Conservation (phyloP, 1,284 basidiomycete genomes). For the Sanghuangporus baumii region DNA sequence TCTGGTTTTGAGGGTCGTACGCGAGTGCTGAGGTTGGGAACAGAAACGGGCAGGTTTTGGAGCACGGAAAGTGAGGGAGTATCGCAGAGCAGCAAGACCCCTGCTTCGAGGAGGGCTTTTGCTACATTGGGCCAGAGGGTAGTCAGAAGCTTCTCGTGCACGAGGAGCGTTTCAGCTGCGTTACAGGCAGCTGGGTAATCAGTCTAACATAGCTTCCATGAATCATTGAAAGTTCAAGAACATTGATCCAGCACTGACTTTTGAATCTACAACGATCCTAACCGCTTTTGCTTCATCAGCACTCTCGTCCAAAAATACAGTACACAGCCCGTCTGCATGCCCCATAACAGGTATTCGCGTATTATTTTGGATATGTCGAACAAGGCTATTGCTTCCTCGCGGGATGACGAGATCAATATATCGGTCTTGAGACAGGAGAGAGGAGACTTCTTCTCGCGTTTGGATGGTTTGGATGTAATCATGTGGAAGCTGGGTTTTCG, state of each 20-base stretch:
- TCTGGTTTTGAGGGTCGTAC: slow-evolving; percentile 48
- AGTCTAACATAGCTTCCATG: slow-evolving; percentile 42
- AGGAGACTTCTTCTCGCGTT: slow-evolving; percentile 88
- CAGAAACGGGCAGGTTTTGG: slow-evolving; percentile 28
- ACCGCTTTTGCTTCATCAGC: slow-evolving; percentile 78
- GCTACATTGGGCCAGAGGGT: slow-evolving; percentile 83
- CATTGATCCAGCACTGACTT: slow-evolving; percentile 44
- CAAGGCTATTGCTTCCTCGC: slow-evolving; percentile 88
- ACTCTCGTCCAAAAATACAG: slow-evolving; percentile 82
- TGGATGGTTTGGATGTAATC: slow-evolving; percentile 91
- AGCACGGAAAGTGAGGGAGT: slow-evolving; percentile 51
- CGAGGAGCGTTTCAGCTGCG: slow-evolving; percentile 83
- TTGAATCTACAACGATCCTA: slow-evolving; percentile 84
- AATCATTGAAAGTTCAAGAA: neutral
- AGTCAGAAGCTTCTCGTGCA: slow-evolving; percentile 68
- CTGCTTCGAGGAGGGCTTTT: slow-evolving; percentile 57
- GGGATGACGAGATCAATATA: slow-evolving; percentile 98
- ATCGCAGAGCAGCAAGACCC: slow-evolving; percentile 83
- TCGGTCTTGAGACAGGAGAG: slow-evolving; percentile 79
- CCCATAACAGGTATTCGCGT: slow-evolving; percentile 98
- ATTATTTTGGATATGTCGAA: slow-evolving; percentile 82
- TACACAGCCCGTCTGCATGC: slow-evolving; percentile 94
- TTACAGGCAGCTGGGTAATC: slow-evolving; percentile 98
- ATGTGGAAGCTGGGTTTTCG: slow-evolving; percentile 64
- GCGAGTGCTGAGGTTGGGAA: slow-evolving; percentile 37